These are phyloP conservation scores for Coprinellus micaceus DNA, from an alignment of 768 basidiomycete genomes.

Conservation along the genomic window DNA sequence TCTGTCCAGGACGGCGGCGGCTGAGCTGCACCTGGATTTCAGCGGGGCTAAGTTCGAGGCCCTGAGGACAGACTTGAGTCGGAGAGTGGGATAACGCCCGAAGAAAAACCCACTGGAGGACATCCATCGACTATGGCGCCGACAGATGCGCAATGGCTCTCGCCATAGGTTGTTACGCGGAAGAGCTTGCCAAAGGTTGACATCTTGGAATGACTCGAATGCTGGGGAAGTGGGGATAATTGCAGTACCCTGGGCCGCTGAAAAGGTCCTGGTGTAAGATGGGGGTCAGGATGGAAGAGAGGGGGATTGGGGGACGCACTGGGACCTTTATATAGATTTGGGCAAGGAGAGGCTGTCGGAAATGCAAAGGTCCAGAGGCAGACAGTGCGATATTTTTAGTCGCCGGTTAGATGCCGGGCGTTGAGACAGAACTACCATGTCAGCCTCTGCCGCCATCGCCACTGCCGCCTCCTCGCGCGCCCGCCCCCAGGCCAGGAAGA, in stretches of 20 bases:
- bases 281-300: background rate
- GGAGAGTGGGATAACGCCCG: slow-evolving; percentile 2
- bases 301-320: background rate
- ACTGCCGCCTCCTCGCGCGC: slow-evolving; percentile 50
- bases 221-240: background rate
- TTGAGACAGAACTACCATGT: slow-evolving; percentile 25
- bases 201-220: slow-evolving; percentile 46
- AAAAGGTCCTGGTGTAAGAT: background rate
- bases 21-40: slow-evolving; percentile 92
- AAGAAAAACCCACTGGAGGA: slow-evolving; percentile 67
- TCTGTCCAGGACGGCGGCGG: slow-evolving; percentile 91
- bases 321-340: slow-evolving; percentile 9
- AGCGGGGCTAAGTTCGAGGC: slow-evolving; percentile 68
- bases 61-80: slow-evolving; percentile 43
- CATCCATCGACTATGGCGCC: slow-evolving; percentile 98
- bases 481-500: slow-evolving; percentile 60
- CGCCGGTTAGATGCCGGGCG: slow-evolving; percentile 10
- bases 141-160: slow-evolving; percentile 95
- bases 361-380: background rate
- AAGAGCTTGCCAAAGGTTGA: slow-evolving; percentile 90
- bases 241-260: background rate
- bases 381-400: slow-evolving; percentile 4
- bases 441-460: slow-evolving; percentile 25
- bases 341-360: background rate
- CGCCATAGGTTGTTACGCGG: slow-evolving; percentile 95